Conservation (phyloP, 2,329 filamentous ascomycete species). For the Torrubiella hemipterigena region DNA sequence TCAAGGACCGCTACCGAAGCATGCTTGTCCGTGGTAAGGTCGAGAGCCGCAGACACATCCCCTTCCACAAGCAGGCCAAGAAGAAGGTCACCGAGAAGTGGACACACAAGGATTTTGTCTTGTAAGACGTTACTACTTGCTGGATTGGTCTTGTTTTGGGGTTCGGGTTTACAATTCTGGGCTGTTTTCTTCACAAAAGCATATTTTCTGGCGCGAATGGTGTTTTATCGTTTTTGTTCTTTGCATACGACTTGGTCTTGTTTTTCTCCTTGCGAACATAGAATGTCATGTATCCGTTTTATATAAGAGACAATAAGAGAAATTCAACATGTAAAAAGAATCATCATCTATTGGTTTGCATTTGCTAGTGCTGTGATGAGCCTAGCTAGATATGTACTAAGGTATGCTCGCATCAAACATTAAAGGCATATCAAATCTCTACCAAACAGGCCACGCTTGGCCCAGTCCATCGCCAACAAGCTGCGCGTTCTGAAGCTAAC, state of each 20-base stretch:
- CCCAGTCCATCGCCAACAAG: slow-evolving; percentile 95
- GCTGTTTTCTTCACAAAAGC: too few relatives aligned
- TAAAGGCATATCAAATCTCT: slow-evolving; percentile 70
- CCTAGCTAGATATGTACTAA: too few relatives aligned
- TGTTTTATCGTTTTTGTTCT: too few relatives aligned
- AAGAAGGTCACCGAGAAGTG: slow-evolving; percentile 86
- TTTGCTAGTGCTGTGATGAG: too few relatives aligned
- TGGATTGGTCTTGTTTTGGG: slow-evolving; percentile 3
- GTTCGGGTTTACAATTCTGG: slow-evolving; percentile 3
- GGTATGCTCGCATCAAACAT: too few relatives aligned
- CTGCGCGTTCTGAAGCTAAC: slow-evolving; percentile 84
- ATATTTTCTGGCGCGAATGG: too few relatives aligned
- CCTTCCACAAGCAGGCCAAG: slow-evolving; percentile 73
- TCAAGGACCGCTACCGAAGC: slow-evolving; percentile 85
- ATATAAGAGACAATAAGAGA: too few relatives aligned
- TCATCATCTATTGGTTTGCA: too few relatives aligned
- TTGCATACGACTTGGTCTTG: too few relatives aligned
- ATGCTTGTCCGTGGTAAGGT: slow-evolving; percentile 81
- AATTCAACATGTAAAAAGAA: slow-evolving; percentile 1
- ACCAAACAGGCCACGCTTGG: slow-evolving; percentile 90
- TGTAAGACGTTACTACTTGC: too few relatives aligned
- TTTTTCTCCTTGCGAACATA: neutral
- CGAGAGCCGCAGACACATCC: slow-evolving; percentile 66
- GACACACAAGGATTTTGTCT: slow-evolving; percentile 83
- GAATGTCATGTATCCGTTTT: neutral